phyloP scores from a whole-genome alignment of 768 basidiomycete species.

The Psilocybe cyanescens region DNA sequence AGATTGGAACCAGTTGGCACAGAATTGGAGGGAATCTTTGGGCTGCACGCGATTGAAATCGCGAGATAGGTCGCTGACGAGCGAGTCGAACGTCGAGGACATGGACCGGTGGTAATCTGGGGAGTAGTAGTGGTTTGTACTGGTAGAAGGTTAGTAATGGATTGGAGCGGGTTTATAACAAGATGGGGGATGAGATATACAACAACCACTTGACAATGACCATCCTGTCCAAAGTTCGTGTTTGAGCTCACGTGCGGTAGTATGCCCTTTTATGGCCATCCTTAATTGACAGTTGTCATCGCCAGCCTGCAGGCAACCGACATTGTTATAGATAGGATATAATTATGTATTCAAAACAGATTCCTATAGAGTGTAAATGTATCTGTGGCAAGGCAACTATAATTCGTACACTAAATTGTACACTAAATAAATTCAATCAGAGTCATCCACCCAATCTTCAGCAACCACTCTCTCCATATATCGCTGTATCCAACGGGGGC shows the following conservation, averaged over 20 bases:
- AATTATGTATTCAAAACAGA: background rate
- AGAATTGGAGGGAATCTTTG: conserved; percentile 89
- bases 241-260: conserved; percentile 3
- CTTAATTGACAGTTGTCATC: conserved; percentile 4
- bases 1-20: conserved; percentile 93
- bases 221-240: background rate
- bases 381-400: background rate
- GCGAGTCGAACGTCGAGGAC: conserved; percentile 75
- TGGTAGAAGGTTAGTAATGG: background rate
- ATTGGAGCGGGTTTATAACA: no score
- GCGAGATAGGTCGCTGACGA: conserved; percentile 84
- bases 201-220: no score
- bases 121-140: background rate
- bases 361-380: background rate
- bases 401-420: conserved; percentile 11
- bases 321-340: background rate
- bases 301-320: no score
- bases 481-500: conserved; percentile 63
- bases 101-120: conserved; percentile 11
- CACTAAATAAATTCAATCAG: conserved; percentile 38
- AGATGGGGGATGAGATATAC: no score
- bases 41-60: conserved; percentile 88
- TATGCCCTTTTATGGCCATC: no score
- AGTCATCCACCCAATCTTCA: conserved; percentile 74
- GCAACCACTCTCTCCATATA: conserved; percentile 68